Evolutionary conservation across 768 basidiomycete genomes (phyloP).

Genomic region (Rhodosporidiobolus odoratus): DNA sequence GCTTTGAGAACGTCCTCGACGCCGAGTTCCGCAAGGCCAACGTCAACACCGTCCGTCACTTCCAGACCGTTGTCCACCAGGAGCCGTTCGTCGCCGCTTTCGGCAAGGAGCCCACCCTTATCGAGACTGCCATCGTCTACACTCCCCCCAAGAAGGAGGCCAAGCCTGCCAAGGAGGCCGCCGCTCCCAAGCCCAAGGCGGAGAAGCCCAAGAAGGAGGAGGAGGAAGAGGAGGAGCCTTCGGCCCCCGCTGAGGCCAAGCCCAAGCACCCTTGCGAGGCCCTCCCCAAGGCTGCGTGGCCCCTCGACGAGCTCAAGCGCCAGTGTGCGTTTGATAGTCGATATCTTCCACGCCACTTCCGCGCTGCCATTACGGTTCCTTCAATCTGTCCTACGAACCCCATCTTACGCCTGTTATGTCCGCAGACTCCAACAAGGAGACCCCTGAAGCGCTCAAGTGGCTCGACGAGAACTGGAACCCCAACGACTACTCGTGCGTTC

Average conservation of each 20-base stretch:
- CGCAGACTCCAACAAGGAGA: constrained; percentile 86
- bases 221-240: constrained; percentile 46
- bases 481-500: constrained; percentile 9
- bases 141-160: constrained; percentile 57
- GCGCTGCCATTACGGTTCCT: neutral
- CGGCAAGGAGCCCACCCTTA: constrained; percentile 48
- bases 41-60: constrained; percentile 73
- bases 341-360: neutral
- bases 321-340: constrained; percentile 40
- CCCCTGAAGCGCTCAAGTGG: constrained; percentile 87
- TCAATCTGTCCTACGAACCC: constrained; percentile 56
- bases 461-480: constrained; percentile 81
- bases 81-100: constrained; percentile 64
- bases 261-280: constrained; percentile 89
- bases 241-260: constrained; percentile 76
- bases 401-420: constrained; percentile 12
- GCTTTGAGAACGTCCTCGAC: constrained; percentile 57
- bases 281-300: constrained; percentile 61
- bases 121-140: constrained; percentile 39
- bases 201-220: constrained; percentile 44
- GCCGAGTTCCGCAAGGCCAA: constrained; percentile 60
- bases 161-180: constrained; percentile 46
- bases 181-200: constrained; percentile 41
- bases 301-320: constrained; percentile 58
- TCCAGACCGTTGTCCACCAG: constrained; percentile 83